Percentiles rank a stretch among this genome's conserved stretches.
Evolutionary conservation across 148 eudicot species (phyloP).

Genomic region (Rhododendron mucronatum): DNA sequence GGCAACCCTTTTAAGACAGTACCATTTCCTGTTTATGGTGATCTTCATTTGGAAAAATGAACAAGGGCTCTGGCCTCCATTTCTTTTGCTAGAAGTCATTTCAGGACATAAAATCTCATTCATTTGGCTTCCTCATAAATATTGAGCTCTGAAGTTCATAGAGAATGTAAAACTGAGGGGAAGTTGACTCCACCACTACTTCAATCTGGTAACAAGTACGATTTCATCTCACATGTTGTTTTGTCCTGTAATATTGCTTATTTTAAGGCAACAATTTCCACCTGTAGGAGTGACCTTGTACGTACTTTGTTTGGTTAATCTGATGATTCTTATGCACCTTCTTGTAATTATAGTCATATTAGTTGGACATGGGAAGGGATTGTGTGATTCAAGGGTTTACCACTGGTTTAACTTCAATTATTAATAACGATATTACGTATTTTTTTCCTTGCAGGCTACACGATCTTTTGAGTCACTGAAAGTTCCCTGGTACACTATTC

Average conservation of each 20-base stretch:
- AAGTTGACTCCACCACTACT: neutral
- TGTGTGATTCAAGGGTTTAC: neutral
- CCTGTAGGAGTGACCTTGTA: neutral
- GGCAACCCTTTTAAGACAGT: neutral
- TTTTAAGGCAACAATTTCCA: neutral
- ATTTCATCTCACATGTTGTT: neutral
- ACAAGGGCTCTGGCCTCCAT: neutral
- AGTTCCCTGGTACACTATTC: conserved; percentile 39
- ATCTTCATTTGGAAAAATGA: neutral
- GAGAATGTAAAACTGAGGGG: neutral
- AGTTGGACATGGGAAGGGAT: neutral
- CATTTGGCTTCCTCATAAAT: neutral
- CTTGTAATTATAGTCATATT: neutral
- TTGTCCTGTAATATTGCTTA: neutral
- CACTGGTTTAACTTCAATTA: neutral
- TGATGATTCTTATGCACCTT: neutral
- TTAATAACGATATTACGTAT: neutral
- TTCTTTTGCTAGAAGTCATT: neutral
- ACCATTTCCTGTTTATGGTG: neutral
- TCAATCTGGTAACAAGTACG: neutral
- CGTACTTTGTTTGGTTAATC: neutral
- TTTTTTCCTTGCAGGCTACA: conserved; percentile 33
- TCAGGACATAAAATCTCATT: neutral
- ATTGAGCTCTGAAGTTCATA: neutral
- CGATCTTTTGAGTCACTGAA: conserved; percentile 17